Percentiles rank a stretch among this genome's conserved stretches.
phyloP scores from a whole-genome alignment of 202 grass and related monocot genomes.

The Carex sylvatica region DNA sequence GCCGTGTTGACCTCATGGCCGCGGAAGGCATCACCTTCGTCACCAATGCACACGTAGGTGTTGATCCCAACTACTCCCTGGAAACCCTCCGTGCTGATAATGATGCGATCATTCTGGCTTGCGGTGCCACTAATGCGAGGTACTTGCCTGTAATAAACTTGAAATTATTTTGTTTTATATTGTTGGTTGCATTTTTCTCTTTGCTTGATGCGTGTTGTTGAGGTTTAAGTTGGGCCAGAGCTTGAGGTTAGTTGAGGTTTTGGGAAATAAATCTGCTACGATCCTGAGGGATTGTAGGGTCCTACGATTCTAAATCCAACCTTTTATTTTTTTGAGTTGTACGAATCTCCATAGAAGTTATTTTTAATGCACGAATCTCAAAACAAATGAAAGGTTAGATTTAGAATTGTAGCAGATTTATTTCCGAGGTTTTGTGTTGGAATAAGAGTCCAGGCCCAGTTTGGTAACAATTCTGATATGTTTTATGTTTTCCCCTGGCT shows the following conservation, averaged over 20 bases:
- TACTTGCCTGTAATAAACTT: slow-evolving; percentile 22
- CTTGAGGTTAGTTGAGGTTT: not conserved
- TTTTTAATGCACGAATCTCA: too few relatives aligned
- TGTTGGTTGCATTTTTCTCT: not conserved
- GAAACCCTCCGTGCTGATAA: slow-evolving; percentile 60
- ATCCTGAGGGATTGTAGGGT: too few relatives aligned
- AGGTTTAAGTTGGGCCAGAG: not conserved
- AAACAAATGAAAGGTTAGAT: too few relatives aligned
- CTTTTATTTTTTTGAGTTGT: too few relatives aligned
- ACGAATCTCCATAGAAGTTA: too few relatives aligned
- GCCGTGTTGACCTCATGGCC: slow-evolving; percentile 90
- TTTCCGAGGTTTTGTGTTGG: not conserved
- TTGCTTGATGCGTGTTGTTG: not conserved
- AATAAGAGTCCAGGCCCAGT: not conserved
- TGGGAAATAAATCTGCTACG: too few relatives aligned
- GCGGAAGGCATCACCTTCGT: slow-evolving; percentile 90
- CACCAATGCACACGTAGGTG: slow-evolving; percentile 73
- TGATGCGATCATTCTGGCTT: slow-evolving; percentile 80
- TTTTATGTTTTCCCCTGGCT: not conserved
- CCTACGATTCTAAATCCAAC: too few relatives aligned
- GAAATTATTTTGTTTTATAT: not conserved
- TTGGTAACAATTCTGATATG: not conserved
- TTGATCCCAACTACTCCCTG: slow-evolving; percentile 67
- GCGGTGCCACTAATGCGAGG: slow-evolving; percentile 93
- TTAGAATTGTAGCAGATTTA: too few relatives aligned